Conservation (phyloP, 805 yeast genomes). For the Ogataea neopini region DNA sequence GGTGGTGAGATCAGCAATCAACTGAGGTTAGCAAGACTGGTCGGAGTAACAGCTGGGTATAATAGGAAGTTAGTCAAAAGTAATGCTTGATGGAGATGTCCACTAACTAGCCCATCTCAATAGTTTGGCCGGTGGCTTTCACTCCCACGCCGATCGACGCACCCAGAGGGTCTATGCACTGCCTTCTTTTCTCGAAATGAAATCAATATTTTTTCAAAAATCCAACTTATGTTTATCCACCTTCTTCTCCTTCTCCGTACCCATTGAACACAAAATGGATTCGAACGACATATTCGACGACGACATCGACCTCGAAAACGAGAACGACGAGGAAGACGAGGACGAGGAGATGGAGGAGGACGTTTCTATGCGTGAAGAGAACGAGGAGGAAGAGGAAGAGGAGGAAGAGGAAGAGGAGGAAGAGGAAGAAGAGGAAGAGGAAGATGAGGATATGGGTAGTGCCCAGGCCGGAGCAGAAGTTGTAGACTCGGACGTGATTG, state of each 20-base stretch:
- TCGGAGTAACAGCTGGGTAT: no score
- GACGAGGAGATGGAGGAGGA: slow-evolving; percentile 16
- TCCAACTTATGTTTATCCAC: no score
- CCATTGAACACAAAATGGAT: slow-evolving; percentile 13
- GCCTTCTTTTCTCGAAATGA: no score
- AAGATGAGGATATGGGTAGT: slow-evolving; percentile 24
- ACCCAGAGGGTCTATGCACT: no score
- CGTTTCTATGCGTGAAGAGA: slow-evolving; percentile 14
- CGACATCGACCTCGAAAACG: slow-evolving; percentile 25
- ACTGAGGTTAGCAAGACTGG: no score
- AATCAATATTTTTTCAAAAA: no score
- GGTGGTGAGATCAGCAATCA: no score
- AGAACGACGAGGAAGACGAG: slow-evolving; percentile 24
- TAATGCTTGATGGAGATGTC: no score
- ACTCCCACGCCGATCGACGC: no score
- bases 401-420: slow-evolving; percentile 21
- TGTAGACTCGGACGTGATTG: slow-evolving; percentile 15
- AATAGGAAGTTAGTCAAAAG: no score
- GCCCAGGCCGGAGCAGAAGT: slow-evolving; percentile 14
- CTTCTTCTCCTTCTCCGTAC: background rate
- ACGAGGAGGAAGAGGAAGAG: slow-evolving; percentile 24
- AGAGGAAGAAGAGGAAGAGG: slow-evolving; percentile 15
- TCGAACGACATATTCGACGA: slow-evolving; percentile 31
- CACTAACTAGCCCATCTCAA: no score
- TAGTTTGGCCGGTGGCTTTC: no score